Evolutionary conservation across 352 stramenopile genomes (phyloP).

Genomic region (Aphanomyces stellatus): DNA sequence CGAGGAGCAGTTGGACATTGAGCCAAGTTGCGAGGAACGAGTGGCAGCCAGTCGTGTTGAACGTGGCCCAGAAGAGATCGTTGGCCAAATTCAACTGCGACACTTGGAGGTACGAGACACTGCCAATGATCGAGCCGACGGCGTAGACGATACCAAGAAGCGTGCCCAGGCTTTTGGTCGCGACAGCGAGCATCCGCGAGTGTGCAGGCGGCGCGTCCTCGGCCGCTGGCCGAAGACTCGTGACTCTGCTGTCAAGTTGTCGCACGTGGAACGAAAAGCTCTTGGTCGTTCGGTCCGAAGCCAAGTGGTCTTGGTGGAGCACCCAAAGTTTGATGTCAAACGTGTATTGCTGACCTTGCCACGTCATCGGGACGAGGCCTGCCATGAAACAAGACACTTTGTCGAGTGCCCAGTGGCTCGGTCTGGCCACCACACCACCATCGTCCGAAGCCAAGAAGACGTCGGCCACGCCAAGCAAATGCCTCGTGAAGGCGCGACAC

Average conservation of each 20-base stretch:
- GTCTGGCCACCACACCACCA: not conserved
- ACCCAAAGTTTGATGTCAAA: constrained; percentile 15
- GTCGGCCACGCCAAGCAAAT: not conserved
- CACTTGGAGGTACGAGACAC: constrained; percentile 12
- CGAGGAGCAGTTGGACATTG: constrained; percentile 5
- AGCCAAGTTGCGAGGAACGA: constrained; percentile 4
- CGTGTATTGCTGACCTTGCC: not conserved
- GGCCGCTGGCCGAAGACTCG: not conserved
- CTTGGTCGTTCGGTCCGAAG: not conserved
- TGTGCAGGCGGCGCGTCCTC: not conserved
- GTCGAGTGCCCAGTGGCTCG: not conserved
- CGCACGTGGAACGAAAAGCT: not conserved
- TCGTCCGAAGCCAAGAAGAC: not conserved
- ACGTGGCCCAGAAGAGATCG: constrained; percentile 3
- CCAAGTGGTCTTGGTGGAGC: not conserved
- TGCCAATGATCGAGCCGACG: not conserved
- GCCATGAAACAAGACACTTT: not conserved
- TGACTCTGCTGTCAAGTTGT: not conserved
- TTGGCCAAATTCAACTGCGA: constrained; percentile 1
- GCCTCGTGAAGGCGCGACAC: not conserved
- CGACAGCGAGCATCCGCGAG: not conserved
- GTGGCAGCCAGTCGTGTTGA: constrained; percentile 4
- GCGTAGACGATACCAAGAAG: not conserved
- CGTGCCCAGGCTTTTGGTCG: not conserved
- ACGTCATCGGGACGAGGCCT: not conserved